A percentile compares a stretch with the other conserved stretches of the same genome.
Evolutionary conservation across 192 early-diverging fungal genomes (phyloP).

Genomic region (Coemansia sp.): DNA sequence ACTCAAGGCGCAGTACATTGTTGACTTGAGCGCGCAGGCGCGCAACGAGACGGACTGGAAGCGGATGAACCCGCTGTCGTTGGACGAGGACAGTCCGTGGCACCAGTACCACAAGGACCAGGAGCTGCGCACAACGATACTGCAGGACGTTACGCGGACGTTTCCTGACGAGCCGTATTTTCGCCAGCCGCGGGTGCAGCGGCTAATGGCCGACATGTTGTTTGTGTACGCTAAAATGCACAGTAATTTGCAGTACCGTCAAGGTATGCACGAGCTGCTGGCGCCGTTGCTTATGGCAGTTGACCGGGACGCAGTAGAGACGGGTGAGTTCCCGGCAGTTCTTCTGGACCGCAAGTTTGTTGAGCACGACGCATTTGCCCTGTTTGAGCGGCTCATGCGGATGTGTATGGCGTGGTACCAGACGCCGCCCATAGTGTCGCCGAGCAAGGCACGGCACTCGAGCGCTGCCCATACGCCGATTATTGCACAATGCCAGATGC

Average conservation of each 20-base stretch:
- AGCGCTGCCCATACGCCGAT: slow-evolving; percentile 58
- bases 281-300: slow-evolving; percentile 81
- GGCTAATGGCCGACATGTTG: slow-evolving; percentile 73
- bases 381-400: slow-evolving; percentile 84
- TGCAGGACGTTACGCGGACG: slow-evolving; percentile 89
- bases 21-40: slow-evolving; percentile 19
- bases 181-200: slow-evolving; percentile 62
- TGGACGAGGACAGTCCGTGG: slow-evolving; percentile 92
- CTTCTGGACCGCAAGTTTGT: slow-evolving; percentile 68
- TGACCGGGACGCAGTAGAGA: slow-evolving; percentile 61
- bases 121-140: slow-evolving; percentile 80
- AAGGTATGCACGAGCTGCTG: slow-evolving; percentile 97
- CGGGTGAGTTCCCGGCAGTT: slow-evolving; percentile 17
- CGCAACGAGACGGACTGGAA: slow-evolving; percentile 56
- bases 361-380: slow-evolving; percentile 81
- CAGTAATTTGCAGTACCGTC: slow-evolving; percentile 85
- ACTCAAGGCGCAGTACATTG: slow-evolving; percentile 20
- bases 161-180: slow-evolving; percentile 91
- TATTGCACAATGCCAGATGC: slow-evolving; percentile 70
- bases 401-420: slow-evolving; percentile 85
- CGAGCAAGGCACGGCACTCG: slow-evolving; percentile 1
- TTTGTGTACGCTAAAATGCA: slow-evolving; percentile 93
- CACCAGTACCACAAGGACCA: slow-evolving; percentile 85
- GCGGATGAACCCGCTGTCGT: slow-evolving; percentile 82
- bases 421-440: slow-evolving; percentile 55